These are phyloP conservation scores for Furcasterigmium furcatum DNA, from an alignment of 2,329 filamentous ascomycete species.

Conservation along the genomic window DNA sequence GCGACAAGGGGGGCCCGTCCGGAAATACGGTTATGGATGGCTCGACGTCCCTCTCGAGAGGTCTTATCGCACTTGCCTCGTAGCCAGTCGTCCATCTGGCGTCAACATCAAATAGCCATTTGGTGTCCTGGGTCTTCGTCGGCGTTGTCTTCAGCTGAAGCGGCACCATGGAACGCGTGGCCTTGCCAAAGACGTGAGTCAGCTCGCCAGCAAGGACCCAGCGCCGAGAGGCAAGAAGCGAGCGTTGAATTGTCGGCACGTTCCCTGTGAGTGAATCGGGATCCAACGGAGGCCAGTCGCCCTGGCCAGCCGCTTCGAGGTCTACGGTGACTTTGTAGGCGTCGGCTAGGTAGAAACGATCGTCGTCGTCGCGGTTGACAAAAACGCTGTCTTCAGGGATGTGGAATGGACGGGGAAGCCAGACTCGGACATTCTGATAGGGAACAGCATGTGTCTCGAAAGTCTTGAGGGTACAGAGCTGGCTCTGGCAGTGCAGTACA, in stretches of 20 bases:
- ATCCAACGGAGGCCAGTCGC: conserved; percentile 50
- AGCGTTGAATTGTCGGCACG: background rate
- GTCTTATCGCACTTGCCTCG: conserved; percentile 21
- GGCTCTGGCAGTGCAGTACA: conserved; percentile 51
- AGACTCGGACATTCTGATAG: conserved; percentile 43
- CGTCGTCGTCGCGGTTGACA: conserved; percentile 43
- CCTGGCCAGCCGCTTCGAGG: conserved; percentile 45
- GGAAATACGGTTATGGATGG: conserved; percentile 40
- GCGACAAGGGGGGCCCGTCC: conserved; percentile 10
- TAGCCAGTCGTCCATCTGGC: conserved; percentile 42
- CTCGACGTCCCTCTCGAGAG: conserved; percentile 37
- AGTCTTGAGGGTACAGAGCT: conserved; percentile 49
- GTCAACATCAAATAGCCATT: conserved; percentile 47
- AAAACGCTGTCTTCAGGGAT: conserved; percentile 50
- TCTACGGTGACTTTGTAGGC: conserved; percentile 49
- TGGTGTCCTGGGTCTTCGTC: conserved; percentile 25
- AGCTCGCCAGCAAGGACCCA: conserved; percentile 40
- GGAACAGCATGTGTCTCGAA: conserved; percentile 44
- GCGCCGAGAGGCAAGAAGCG: conserved; percentile 9
- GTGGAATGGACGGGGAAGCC: conserved; percentile 45
- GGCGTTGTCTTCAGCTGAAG: conserved; percentile 31
- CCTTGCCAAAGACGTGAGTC: conserved; percentile 35
- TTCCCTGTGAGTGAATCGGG: conserved; percentile 10
- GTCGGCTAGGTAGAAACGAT: conserved; percentile 43
- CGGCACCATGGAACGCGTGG: conserved; percentile 20